Evolutionary conservation across 2,329 filamentous ascomycete genomes (phyloP), one percentile per base, ranked within the genome.

Genomic region (Colletotrichum musae): DNA sequence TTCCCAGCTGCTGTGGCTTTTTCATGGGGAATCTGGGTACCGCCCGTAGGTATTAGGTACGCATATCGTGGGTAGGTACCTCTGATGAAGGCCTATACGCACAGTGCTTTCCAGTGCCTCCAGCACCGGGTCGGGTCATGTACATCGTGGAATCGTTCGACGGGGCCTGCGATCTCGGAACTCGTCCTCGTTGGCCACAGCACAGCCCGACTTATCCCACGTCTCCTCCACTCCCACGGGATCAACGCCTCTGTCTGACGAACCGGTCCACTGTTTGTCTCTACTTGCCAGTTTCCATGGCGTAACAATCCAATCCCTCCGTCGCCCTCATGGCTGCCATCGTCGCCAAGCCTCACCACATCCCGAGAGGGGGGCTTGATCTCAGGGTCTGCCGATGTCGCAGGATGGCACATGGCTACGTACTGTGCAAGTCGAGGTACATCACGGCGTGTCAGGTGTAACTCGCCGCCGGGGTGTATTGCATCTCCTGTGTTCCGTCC

Each of bases 331-430:
- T 36, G 32, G 32, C 32, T 36, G 32, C 32, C 32, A 36, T 36
- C 32, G 32, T 36, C 56, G 64, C 36, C 64, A 68, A 48, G 52
- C 24, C 16, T 53, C 26, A 63, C 43, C 64, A 68, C 52, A 57
- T 68, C 39, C 45, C 52, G 53, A 64, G 53, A 18, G 32, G 32
- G 32, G 10, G 32, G n/a, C 15, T 58, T 50, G 43, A 41, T 32
- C 56, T 54, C 51, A 57, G 56, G 56, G 56, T 52, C 66, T 52
- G 56, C 67, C 67, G 67, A 70, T 67, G 62, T 70, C 67, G 62
- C 67, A 52, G 26, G 21, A 12, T 28, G 57, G 41, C 41, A 60
- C 21, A 24, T 24, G 21, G 21, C 21, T 24, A 24, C 21, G 21
- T 62, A 21, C 13, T 41, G 28, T 15, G 21, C 47, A 24, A 24